Base-by-base conservation (phyloP, 2,329 filamentous ascomycete species). In the Sclerotinia borealis region DNA sequence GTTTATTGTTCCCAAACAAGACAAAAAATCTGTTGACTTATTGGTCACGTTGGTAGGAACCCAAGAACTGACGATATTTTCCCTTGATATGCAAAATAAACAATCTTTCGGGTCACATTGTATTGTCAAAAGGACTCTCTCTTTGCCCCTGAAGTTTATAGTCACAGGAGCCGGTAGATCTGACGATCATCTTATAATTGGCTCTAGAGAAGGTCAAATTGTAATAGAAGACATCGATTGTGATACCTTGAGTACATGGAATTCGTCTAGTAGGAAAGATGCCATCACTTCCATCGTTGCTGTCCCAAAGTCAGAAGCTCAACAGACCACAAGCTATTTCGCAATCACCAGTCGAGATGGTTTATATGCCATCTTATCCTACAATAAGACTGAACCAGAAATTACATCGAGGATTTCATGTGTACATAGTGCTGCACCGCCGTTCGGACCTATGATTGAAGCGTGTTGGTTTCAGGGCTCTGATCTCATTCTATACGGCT, bases 341-440 rank as follows among this genome's bases (percentile, higher is more conserved):
- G 76, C 93, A 17, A 88, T 88, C 0, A 91, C 89, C 4, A 89
- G 89, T 45, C 85, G 92, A 61, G 90, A 96, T 73, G 91, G 92
- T 2, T 85, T 81, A 56, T 92, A 89, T 69, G 84, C 88, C 45
- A 85, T 93, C 55, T 91, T 74, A 41, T 68, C 55, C 34, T 55
- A 61, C 36, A 15, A 34, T 15, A 19, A 34, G 25, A 34, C 6
- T 25, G n/a, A 29, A 27, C 5, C 34, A 8, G 50, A 56, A 48
- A 31, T n/a, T 1, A 59, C 73, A 3, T 61, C 66, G 3, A 52
- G n/a, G 1, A 36, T 73, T 6, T 41, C 43, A 25, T 63, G 89
- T 1, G 76, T 90, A 6, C 91, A 96, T 74, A 84, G 88, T 68
- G 84, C 88, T 0, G 78, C 80, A 3, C 84, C 90, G 1, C 86